Base-by-base conservation (phyloP, 768 basidiomycete genomes). In the Panaeolus cyanescens region DNA sequence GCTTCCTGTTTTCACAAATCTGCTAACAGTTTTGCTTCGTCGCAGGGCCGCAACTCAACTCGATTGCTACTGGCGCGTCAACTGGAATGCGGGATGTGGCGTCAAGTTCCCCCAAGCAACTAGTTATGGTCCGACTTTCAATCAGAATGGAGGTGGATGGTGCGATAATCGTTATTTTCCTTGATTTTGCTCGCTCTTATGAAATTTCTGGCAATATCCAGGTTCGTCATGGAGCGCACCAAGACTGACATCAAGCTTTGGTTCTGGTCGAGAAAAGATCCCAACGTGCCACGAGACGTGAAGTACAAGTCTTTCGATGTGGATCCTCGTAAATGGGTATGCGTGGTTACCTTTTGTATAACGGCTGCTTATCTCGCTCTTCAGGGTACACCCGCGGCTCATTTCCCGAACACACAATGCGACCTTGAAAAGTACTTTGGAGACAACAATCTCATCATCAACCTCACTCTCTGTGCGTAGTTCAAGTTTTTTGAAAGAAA, bases 401-500 rank as follows among this genome's bases (percentile, higher is more conserved):
- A 72, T 63, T 91, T 88, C 76, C 88, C 88, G 5, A 81, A 84
- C 67, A 80, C 76, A 2, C 67, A 74, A 56, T 92, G 89, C 69
- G 76, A 91, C 66, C 77, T 93, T 50, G 70, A 74, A 19, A 76
- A 79, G 19, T 77, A 84, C 58, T 87, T 90, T 64, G 73, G 75
- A 10, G 66, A 76, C 15, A 79, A 89, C 66, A 87, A 85, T 63
- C 88, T 91, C 57, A 79, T 90, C 66, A 89, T 91, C 63, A 86
- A 90, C 60, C 62, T 82, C 32, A 80, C 79, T 1, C 73, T 81
- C 55, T 81, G 80, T 73, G 59, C 42, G 71, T 40, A 6, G 17
- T 61, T 32, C 6, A 42, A 34, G 53, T 10, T 39, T 32, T 0
- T 25, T 28, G 32, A 10, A 17, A 2, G 12, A 32, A 4, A 39